Base-by-base conservation (phyloP, 2,329 filamentous ascomycete genomes). In the Stagonosporopsis tanaceti region DNA sequence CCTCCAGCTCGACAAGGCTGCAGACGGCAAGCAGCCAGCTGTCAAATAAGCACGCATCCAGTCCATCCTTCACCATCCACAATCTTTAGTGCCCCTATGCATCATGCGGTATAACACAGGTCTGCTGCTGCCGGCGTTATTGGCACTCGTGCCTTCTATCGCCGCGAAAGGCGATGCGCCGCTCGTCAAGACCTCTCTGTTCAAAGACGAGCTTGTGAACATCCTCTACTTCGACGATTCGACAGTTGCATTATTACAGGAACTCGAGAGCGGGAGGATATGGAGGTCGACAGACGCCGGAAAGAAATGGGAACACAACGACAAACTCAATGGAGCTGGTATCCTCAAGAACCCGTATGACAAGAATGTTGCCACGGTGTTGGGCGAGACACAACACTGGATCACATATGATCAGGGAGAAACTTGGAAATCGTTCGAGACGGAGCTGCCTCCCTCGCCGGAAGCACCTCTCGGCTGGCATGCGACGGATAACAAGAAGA, bases 211-310 rank as follows among this genome's bases (percentile, higher is more conserved):
- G 51, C 91, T 92, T 0, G 74, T 79, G 51, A 87, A 88, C 73
- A 80, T 97, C 64, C 90, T 90, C 78, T 99, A 97, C 79, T 98
- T 99, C 73, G 89, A 95, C 71, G 91, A 94, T 75, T 93, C 91
- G 64, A 89, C 97, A 74, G 86, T 90, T 48, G 82, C 96, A 57
- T 78, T 98, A 42, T 88, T 92, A 72, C 87, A 89, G 68, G 90
- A 96, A 73, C 71, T 80, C 47, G 76, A 82, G 14, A 83, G 84
- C 38, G 82, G 84, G 58, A 87, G 86, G 61, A 82, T 96, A 48
- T 93, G 89, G 76, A 88, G 91, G 59, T 96, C 94, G 41, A 82
- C 83, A 44, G 87, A 98, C 79, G 93, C 91, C 37, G 96, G 95
- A 64, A 85, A 85, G 66, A 85, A 81, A 42, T 99, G 95, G 94